These are phyloP conservation scores for Xylaria grammica DNA, from an alignment of 495 filamentous ascomycete genomes.

Conservation along the genomic window DNA sequence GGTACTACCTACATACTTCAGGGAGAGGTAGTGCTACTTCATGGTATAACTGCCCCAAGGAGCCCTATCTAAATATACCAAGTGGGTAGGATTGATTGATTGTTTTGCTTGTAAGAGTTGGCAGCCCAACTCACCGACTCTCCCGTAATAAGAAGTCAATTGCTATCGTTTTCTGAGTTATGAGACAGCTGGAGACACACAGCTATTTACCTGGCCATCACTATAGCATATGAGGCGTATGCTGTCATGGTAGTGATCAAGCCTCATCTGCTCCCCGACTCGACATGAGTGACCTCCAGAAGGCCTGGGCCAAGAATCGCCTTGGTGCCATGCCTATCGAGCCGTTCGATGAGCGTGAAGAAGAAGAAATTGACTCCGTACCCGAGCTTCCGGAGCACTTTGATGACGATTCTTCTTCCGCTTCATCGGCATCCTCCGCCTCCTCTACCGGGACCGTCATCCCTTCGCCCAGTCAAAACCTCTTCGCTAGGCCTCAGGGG, in stretches of 20 bases:
- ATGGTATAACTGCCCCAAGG: not conserved
- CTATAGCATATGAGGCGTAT: constrained; percentile 6
- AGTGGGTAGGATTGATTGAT: not conserved
- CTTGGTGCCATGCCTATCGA: constrained; percentile 66
- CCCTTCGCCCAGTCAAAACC: constrained; percentile 73
- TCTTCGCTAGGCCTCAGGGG: constrained; percentile 74
- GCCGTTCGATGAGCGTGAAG: constrained; percentile 55
- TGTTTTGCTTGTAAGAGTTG: constrained; percentile 10
- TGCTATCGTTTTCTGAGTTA: not conserved
- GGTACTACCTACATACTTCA: too few relatives aligned
- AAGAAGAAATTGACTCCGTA: constrained; percentile 54
- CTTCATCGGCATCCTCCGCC: constrained; percentile 77
- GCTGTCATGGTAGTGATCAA: constrained; percentile 22
- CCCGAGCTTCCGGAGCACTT: constrained; percentile 44
- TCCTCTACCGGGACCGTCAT: constrained; percentile 90
- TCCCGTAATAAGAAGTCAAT: not conserved
- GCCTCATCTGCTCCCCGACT: constrained; percentile 10
- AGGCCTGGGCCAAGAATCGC: constrained; percentile 81
- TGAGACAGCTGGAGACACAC: constrained; percentile 5
- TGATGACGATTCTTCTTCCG: constrained; percentile 77
- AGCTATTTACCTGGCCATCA: not conserved
- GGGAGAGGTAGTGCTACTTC: too few relatives aligned
- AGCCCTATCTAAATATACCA: constrained; percentile 7
- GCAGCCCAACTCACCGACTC: constrained; percentile 14
- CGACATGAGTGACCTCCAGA: constrained; percentile 86